phyloP scores from a whole-genome alignment of 495 filamentous ascomycete genomes.

The Friedmanniomyces simplex region DNA sequence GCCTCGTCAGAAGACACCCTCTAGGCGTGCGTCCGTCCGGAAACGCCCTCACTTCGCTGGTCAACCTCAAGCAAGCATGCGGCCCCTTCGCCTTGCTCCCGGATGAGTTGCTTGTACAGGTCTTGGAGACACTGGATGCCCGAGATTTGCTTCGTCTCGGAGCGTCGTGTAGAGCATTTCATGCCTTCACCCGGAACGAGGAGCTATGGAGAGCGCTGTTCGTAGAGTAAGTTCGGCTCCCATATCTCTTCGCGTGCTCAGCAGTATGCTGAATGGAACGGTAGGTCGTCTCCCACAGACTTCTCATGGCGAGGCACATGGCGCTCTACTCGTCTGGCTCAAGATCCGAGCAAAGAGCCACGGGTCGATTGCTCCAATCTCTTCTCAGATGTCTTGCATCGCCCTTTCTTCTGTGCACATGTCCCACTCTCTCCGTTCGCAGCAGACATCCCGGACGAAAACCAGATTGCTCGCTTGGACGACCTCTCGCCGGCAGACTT shows the following conservation, averaged over 20 bases:
- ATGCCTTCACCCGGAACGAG: slow-evolving; percentile 74
- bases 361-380: slow-evolving; percentile 62
- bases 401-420: slow-evolving; percentile 83
- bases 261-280: slow-evolving; percentile 11
- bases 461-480: slow-evolving; percentile 59
- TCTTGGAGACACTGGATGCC: slow-evolving; percentile 67
- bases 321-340: slow-evolving; percentile 65
- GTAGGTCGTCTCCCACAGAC: slow-evolving; percentile 28
- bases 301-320: slow-evolving; percentile 78
- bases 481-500: slow-evolving; percentile 67
- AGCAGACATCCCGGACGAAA: slow-evolving; percentile 57
- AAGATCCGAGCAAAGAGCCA: slow-evolving; percentile 40
- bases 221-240: slow-evolving; percentile 52
- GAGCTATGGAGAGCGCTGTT: slow-evolving; percentile 88
- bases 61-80: slow-evolving; percentile 53
- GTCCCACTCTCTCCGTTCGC: slow-evolving; percentile 55
- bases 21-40: slow-evolving; percentile 78
- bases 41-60: slow-evolving; percentile 61
- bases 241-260: slow-evolving; percentile 8
- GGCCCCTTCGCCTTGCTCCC: slow-evolving; percentile 57
- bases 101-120: slow-evolving; percentile 68
- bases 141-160: slow-evolving; percentile 53
- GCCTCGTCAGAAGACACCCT: slow-evolving; percentile 65
- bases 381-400: slow-evolving; percentile 86
- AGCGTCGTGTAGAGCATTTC: slow-evolving; percentile 78